phyloP scores from a whole-genome alignment of 805 yeast genomes.

The Candida morakotiae region DNA sequence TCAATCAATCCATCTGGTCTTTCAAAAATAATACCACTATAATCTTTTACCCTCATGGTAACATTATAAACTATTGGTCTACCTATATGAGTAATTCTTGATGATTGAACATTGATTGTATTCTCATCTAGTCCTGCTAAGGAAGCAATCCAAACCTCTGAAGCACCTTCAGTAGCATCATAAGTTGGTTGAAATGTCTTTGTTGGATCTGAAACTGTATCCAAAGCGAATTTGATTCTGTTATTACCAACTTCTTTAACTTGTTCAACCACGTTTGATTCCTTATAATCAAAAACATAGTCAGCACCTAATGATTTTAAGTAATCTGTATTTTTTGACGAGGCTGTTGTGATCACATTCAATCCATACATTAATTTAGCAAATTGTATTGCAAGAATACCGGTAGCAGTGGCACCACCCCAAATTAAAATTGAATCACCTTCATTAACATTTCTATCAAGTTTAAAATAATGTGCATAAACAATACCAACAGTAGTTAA shows the following conservation, averaged over 20 bases:
- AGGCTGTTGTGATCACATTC: slow-evolving; percentile 25
- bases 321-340: slow-evolving; percentile 19
- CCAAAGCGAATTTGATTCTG: slow-evolving; percentile 23
- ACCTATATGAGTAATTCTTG: slow-evolving; percentile 11
- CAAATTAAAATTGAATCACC: slow-evolving; percentile 23
- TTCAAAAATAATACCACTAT: slow-evolving; percentile 5
- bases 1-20: slow-evolving; percentile 10
- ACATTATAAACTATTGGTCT: slow-evolving; percentile 13
- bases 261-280: slow-evolving; percentile 18
- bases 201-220: slow-evolving; percentile 16
- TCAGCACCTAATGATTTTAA: slow-evolving; percentile 28
- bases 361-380: slow-evolving; percentile 27
- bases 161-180: slow-evolving; percentile 24
- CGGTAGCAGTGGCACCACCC: slow-evolving; percentile 36
- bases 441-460: slow-evolving; percentile 15
- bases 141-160: slow-evolving; percentile 17
- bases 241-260: slow-evolving; percentile 16
- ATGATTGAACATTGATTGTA: slow-evolving; percentile 8
- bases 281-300: slow-evolving; percentile 23
- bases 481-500: slow-evolving; percentile 46
- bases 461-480: slow-evolving; percentile 29
- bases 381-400: slow-evolving; percentile 27
- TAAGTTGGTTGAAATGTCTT: slow-evolving; percentile 22
- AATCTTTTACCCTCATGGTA: slow-evolving; percentile 11
- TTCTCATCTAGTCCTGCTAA: slow-evolving; percentile 13